Percentiles rank a stretch among this genome's conserved stretches.
Evolutionary conservation across 2,329 filamentous ascomycete genomes (phyloP).

Genomic region (Neofusicoccum kwambonambiense): DNA sequence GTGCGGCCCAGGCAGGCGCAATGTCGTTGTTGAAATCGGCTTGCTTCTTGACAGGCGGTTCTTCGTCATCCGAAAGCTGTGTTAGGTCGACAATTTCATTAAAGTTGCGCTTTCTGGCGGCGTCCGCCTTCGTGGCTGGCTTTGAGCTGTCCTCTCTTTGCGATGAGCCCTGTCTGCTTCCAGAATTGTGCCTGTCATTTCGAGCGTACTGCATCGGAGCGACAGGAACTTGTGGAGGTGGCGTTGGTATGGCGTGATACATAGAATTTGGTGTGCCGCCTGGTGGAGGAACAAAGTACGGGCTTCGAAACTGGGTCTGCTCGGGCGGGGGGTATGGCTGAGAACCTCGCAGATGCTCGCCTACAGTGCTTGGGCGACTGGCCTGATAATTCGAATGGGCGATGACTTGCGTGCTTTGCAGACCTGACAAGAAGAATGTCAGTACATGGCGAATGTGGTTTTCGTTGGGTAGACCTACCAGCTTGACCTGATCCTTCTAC

Average conservation of each 20-base stretch:
- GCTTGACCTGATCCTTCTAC: not conserved
- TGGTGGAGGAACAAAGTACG: constrained; percentile 8
- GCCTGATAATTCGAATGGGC: not conserved
- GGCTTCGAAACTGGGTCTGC: constrained; percentile 1
- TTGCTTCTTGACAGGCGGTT: constrained; percentile 36
- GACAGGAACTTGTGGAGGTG: constrained; percentile 26
- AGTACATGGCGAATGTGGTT: not conserved
- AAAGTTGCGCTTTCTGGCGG: constrained; percentile 56
- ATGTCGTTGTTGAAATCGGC: not conserved
- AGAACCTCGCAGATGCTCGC: not conserved
- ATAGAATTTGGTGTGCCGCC: not conserved
- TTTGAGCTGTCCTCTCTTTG: constrained; percentile 15
- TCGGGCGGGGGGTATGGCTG: not conserved
- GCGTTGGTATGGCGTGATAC: constrained; percentile 18
- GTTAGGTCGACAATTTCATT: constrained; percentile 56
- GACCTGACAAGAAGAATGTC: not conserved
- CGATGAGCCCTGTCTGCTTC: constrained; percentile 21
- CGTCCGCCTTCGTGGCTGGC: constrained; percentile 53
- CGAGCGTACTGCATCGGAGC: constrained; percentile 33
- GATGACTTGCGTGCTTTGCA: not conserved
- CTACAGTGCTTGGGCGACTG: not conserved
- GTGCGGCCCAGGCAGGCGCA: constrained; percentile 4
- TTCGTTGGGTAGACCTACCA: not conserved
- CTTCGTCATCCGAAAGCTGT: constrained; percentile 47
- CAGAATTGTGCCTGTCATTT: constrained; percentile 27